Conservation (phyloP, 768 basidiomycete species). For the Imleria badia region DNA sequence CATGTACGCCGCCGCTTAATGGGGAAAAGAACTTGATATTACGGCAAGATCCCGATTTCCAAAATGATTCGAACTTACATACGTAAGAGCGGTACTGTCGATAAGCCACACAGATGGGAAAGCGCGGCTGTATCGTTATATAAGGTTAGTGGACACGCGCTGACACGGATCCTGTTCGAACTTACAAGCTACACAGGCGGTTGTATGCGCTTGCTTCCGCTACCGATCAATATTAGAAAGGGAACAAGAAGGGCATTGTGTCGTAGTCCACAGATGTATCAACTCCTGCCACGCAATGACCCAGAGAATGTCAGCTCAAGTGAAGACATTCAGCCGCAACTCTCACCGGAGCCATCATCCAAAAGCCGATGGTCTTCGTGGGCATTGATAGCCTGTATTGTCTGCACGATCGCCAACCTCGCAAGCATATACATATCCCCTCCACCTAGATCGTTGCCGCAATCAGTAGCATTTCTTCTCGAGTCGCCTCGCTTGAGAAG, state of each 20-base stretch:
- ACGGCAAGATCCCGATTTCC: too few species aligned
- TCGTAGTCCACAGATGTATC: not conserved
- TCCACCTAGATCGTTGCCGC: not conserved
- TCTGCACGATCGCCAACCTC: constrained; percentile 6
- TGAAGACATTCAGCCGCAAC: not conserved
- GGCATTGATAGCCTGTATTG: not conserved
- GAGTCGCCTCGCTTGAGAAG: constrained; percentile 3
- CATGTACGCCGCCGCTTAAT: too few species aligned
- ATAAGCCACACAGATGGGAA: too few species aligned
- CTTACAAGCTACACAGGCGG: too few species aligned
- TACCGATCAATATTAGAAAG: not conserved
- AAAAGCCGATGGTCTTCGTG: not conserved
- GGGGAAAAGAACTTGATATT: too few species aligned
- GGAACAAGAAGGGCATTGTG: not conserved
- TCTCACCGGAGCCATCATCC: not conserved
- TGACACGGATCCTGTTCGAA: too few species aligned
- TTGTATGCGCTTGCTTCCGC: too few species aligned
- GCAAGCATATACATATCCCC: constrained; percentile 5
- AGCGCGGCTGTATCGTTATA: too few species aligned
- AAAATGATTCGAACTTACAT: too few species aligned
- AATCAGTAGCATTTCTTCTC: constrained; percentile 5
- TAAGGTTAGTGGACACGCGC: too few species aligned
- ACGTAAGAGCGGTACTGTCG: too few species aligned
- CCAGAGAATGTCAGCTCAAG: not conserved
- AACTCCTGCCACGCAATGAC: constrained; percentile 4